These are phyloP conservation scores for Ceratobasidium papillatum DNA, from an alignment of 1,284 basidiomycete species.

Conservation along the genomic window DNA sequence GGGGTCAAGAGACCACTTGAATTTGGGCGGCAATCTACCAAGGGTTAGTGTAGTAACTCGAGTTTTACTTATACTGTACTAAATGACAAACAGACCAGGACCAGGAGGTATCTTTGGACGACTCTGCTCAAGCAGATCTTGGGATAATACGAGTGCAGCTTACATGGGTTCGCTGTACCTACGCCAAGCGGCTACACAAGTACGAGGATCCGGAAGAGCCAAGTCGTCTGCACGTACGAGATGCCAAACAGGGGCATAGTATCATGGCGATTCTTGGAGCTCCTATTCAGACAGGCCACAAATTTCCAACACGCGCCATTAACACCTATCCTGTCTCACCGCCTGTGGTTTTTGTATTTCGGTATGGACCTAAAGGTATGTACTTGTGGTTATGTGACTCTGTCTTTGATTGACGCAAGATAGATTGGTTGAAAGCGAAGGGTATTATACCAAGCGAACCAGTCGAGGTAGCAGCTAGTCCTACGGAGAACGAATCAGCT, in stretches of 20 bases:
- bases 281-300: neutral
- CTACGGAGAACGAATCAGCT: neutral
- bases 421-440: slow-evolving; percentile 26
- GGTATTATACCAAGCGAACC: slow-evolving; percentile 6
- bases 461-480: neutral
- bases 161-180: neutral
- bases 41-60: neutral
- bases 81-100: slow-evolving; percentile 2
- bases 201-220: neutral
- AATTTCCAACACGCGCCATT: neutral
- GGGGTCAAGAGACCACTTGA: neutral
- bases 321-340: neutral
- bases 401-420: neutral
- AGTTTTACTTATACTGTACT: neutral
- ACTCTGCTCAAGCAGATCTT: neutral
- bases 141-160: slow-evolving; percentile 13
- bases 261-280: neutral
- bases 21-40: neutral
- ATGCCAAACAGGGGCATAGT: slow-evolving; percentile 10
- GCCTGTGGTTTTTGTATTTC: slow-evolving; percentile 7
- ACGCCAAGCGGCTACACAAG: neutral
- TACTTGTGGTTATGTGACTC: neutral
- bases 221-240: slow-evolving; percentile 1
- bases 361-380: slow-evolving; percentile 26
- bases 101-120: neutral